Base-by-base conservation (phyloP, 768 basidiomycete genomes). In the Mycena chlorophos region DNA sequence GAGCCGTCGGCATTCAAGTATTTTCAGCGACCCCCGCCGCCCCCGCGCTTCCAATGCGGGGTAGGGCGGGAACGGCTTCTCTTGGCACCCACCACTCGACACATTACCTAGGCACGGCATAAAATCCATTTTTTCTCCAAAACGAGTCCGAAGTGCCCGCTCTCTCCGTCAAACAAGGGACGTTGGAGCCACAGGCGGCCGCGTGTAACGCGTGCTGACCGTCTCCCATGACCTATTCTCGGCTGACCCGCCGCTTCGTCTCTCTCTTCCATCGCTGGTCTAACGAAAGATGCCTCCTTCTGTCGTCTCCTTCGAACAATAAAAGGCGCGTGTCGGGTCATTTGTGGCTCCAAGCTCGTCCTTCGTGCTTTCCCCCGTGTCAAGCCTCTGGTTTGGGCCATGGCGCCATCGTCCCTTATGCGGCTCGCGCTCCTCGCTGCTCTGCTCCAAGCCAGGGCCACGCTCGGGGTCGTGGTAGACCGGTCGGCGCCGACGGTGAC, bases 401-500 rank as follows among this genome's bases (percentile, higher is more conserved):
- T 19, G 40, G 13, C 40, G 20, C 40, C 22, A 42, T 42, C 40
- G 13, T 14, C 40, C 40, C 40, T 42, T 20, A 12, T 42, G 8
- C 20, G 8, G 13, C 8, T 20, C 40, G 40, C 8, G 14, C 20
- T 42, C 40, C 8, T 42, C 40, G 40, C 40, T 14, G 13, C 22
- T 19, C 20, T 42, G 40, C 8, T 22, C n/a, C 40, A 42, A 16
- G 40, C 40, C 8, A 12, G 22, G 13, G 40, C 22, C 14, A 20
- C 20, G 14, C 5, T 19, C 13, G 40, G 40, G 13, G 40, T 12
- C 40, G 5, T 42, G 8, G 40, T 20, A 42, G 64, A 67, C 14
- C 62, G 63, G 14, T 63, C 65, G n/a, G 60, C 58, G 17, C 73
- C 75, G 1, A 70, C 70, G 1, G 70, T 82, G 26, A 70, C 64